These are phyloP conservation scores for Citrullus amarus DNA, from an alignment of 306 rosid species.

Conservation along the genomic window DNA sequence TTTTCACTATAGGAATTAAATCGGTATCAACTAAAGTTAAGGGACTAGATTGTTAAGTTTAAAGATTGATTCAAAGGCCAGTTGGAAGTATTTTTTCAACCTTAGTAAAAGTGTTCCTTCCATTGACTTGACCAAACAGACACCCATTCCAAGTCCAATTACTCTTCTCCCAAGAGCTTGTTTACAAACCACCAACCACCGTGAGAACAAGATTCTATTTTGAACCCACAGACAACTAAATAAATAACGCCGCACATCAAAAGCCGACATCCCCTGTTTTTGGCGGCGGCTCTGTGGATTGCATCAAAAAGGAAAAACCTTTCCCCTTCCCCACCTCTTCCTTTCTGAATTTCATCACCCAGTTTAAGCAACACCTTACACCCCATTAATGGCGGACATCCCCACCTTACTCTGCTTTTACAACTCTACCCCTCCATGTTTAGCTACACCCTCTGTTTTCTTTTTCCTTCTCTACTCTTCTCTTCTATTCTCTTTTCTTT, in stretches of 20 bases:
- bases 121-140: no score
- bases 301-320: background rate
- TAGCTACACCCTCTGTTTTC: background rate
- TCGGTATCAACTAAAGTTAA: no score
- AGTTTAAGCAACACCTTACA: background rate
- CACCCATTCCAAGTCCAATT: background rate
- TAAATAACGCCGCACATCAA: constrained; percentile 11
- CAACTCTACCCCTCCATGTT: background rate
- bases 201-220: background rate
- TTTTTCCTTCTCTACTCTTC: background rate
- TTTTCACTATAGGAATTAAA: no score
- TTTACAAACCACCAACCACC: background rate
- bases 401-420: background rate
- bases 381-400: background rate
- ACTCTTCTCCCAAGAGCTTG: background rate
- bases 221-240: background rate
- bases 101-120: no score
- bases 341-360: background rate
- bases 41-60: no score
- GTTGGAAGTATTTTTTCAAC: no score
- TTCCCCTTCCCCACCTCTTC: background rate
- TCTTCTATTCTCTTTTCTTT: background rate
- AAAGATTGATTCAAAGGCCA: no score
- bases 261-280: constrained; percentile 13
- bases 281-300: background rate